Conservation (phyloP, 2,329 filamentous ascomycete genomes). For the Cytospora schulzeri region DNA sequence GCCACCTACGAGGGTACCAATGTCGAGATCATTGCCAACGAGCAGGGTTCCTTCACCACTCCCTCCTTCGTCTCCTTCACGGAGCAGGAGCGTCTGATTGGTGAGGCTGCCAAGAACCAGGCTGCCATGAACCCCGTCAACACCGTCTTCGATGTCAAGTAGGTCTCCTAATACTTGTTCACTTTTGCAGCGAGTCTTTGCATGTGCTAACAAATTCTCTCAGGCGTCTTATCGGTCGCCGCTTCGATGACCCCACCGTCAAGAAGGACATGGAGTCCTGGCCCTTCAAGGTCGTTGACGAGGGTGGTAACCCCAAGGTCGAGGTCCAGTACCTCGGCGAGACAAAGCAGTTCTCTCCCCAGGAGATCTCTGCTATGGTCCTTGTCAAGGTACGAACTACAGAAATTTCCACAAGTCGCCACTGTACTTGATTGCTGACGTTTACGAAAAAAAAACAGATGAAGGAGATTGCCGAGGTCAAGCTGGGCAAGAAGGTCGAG, state of each 20-base stretch:
- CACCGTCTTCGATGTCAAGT: slow-evolving; percentile 99
- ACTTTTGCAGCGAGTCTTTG: background rate
- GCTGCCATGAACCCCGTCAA: slow-evolving; percentile 98
- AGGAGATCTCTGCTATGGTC: slow-evolving; percentile 99
- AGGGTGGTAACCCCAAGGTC: slow-evolving; percentile 84
- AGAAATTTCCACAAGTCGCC: background rate
- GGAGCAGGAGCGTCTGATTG: slow-evolving; percentile 97
- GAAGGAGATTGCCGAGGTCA: slow-evolving; percentile 98
- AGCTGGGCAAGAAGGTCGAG: slow-evolving; percentile 98
- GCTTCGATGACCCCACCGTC: slow-evolving; percentile 92
- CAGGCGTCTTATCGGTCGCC: slow-evolving; percentile 95
- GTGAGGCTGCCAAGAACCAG: slow-evolving; percentile 99
- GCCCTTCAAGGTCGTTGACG: slow-evolving; percentile 98
- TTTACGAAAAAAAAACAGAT: slow-evolving; percentile 63
- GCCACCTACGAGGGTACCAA: slow-evolving; percentile 99
- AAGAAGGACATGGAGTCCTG: slow-evolving; percentile 99
- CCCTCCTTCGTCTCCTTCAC: slow-evolving; percentile 99
- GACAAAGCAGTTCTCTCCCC: slow-evolving; percentile 93
- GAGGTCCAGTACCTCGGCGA: slow-evolving; percentile 95
- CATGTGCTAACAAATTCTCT: slow-evolving; percentile 12
- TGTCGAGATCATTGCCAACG: slow-evolving; percentile 99
- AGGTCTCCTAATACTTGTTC: slow-evolving; percentile 43
- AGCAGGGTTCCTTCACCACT: slow-evolving; percentile 98
- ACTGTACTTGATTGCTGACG: slow-evolving; percentile 13
- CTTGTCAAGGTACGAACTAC: slow-evolving; percentile 77